These are phyloP conservation scores for Acrodontium crateriforme DNA, from an alignment of 2,329 filamentous ascomycete species.

Conservation along the genomic window DNA sequence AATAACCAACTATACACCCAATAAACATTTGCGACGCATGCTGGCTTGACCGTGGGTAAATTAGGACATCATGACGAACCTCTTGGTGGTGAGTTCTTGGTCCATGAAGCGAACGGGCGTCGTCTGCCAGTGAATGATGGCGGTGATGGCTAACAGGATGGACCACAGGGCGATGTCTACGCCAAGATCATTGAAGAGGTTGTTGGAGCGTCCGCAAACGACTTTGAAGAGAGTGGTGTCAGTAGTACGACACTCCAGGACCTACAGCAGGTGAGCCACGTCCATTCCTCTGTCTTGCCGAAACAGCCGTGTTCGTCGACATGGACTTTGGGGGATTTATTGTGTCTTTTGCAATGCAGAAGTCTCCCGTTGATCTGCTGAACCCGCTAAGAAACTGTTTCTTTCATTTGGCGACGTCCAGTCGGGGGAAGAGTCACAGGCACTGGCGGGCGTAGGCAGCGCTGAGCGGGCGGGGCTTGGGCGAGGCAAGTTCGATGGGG, in stretches of 20 bases:
- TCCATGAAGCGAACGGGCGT: neutral
- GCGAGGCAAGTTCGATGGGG: constrained; percentile 24
- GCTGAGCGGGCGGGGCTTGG: constrained; percentile 26
- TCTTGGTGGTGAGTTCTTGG: constrained; percentile 10
- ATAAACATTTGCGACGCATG: no score
- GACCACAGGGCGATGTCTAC: constrained; percentile 61
- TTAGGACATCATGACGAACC: constrained; percentile 10
- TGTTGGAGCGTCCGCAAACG: constrained; percentile 55
- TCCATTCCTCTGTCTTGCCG: constrained; percentile 1
- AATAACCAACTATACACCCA: no score
- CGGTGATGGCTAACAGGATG: constrained; percentile 8
- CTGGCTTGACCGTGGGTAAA: no score
- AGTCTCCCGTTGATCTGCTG: no score
- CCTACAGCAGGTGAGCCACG: constrained; percentile 60
- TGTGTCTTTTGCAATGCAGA: no score
- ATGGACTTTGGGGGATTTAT: no score
- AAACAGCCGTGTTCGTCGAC: no score
- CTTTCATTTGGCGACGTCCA: no score
- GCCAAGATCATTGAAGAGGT: constrained; percentile 75
- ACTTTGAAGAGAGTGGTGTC: constrained; percentile 94
- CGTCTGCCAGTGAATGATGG: neutral
- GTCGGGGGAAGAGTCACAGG: no score
- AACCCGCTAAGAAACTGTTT: no score
- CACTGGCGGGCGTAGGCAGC: no score
- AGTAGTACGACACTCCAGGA: constrained; percentile 77